These are phyloP conservation scores for Hypoxylon sp. DNA, from an alignment of 2,329 filamentous ascomycete genomes.

Conservation along the genomic window DNA sequence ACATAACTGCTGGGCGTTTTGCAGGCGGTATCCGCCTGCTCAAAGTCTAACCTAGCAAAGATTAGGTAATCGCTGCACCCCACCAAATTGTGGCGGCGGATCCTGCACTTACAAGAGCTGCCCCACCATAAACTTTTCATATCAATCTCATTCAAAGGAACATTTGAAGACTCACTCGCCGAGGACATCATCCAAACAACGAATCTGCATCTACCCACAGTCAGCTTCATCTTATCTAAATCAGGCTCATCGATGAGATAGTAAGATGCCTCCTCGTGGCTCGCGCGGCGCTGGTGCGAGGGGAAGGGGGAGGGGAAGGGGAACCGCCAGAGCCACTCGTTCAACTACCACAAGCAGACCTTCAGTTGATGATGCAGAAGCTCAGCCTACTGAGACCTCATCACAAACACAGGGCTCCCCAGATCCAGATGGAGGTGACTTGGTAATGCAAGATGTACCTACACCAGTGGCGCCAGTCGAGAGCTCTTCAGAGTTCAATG, in stretches of 20 bases:
- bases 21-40: background rate
- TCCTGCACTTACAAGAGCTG: conserved; percentile 23
- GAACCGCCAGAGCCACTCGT: conserved; percentile 44
- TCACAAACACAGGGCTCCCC: conserved; percentile 33
- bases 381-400: conserved; percentile 26
- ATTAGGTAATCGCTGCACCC: conserved; percentile 17
- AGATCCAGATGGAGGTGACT: conserved; percentile 22
- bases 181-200: background rate
- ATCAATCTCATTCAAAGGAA: conserved; percentile 19
- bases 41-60: background rate
- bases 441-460: conserved; percentile 15
- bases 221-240: background rate
- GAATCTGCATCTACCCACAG: background rate
- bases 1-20: too few species aligned
- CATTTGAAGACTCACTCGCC: conserved; percentile 1
- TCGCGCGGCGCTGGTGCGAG: conserved; percentile 44
- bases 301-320: conserved; percentile 44
- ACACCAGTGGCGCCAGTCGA: conserved; percentile 17
- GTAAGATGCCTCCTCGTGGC: conserved; percentile 46
- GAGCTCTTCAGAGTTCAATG: conserved; percentile 13
- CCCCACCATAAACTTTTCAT: conserved; percentile 54
- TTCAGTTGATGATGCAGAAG: conserved; percentile 30
- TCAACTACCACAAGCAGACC: conserved; percentile 36
- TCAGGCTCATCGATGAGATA: conserved; percentile 30
- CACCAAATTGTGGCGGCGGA: conserved; percentile 8